Percentiles rank a stretch among this genome's conserved stretches.
phyloP scores from a whole-genome alignment of 2,329 filamentous ascomycete species.

The Saccharata proteae region DNA sequence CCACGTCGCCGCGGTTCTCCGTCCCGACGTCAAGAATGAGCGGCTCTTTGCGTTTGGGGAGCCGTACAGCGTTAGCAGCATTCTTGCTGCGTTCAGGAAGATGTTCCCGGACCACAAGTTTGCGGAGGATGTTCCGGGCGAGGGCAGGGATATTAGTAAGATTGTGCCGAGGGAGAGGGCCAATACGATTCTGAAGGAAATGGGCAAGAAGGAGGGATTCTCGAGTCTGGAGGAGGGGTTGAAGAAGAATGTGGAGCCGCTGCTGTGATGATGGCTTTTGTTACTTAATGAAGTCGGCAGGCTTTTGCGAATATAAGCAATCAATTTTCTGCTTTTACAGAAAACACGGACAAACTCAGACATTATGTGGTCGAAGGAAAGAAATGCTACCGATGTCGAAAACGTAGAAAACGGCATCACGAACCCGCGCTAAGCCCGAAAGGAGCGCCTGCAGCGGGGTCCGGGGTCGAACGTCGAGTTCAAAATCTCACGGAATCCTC shows the following conservation, averaged over 20 bases:
- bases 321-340: too few relatives aligned
- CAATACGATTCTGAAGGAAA: conserved; percentile 4
- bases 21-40: conserved; percentile 10
- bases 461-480: too few relatives aligned
- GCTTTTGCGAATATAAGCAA: too few relatives aligned
- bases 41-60: conserved; percentile 11
- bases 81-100: conserved; percentile 11
- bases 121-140: conserved; percentile 1
- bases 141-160: conserved; percentile 3
- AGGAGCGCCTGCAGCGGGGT: too few relatives aligned
- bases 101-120: conserved; percentile 2
- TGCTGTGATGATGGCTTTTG: too few relatives aligned
- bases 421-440: too few relatives aligned
- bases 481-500: too few relatives aligned
- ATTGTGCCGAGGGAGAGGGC: conserved; percentile 1
- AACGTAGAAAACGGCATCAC: too few relatives aligned
- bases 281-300: too few relatives aligned
- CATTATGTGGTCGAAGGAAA: too few relatives aligned
- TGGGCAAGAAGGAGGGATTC: conserved; percentile 6
- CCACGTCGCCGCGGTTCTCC: conserved; percentile 12
- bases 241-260: conserved; percentile 2
- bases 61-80: conserved; percentile 9
- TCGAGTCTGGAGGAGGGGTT: conserved; percentile 5
- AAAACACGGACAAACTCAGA: too few relatives aligned
- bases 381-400: too few relatives aligned